Conservation (phyloP, 2,329 filamentous ascomycete species). For the Trichoderma hamatum region DNA sequence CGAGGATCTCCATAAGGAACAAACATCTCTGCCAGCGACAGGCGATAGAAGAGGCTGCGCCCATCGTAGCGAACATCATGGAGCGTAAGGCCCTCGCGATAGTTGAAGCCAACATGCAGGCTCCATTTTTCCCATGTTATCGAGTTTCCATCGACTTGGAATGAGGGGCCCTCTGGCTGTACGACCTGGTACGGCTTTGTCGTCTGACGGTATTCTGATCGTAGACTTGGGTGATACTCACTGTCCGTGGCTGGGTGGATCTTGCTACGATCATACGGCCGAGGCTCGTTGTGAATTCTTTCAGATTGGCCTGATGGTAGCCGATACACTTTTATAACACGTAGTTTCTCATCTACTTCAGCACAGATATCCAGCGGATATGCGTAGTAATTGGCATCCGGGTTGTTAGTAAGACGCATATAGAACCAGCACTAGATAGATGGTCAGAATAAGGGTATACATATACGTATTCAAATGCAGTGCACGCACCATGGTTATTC, state of each 20-base stretch:
- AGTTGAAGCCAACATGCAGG: conserved; percentile 70
- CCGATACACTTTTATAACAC: conserved; percentile 59
- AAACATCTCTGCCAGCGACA: conserved; percentile 70
- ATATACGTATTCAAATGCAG: conserved; percentile 28
- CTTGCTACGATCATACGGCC: conserved; percentile 48
- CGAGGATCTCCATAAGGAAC: conserved; percentile 70
- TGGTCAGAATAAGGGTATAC: conserved; percentile 27
- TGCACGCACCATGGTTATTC: conserved; percentile 51
- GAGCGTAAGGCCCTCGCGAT: conserved; percentile 69
- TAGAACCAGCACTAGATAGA: conserved; percentile 35
- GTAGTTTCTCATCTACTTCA: conserved; percentile 58
- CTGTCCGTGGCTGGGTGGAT: conserved; percentile 46
- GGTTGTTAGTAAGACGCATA: conserved; percentile 32
- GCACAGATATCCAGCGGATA: conserved; percentile 62
- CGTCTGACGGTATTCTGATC: conserved; percentile 54
- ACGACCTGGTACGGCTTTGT: conserved; percentile 72
- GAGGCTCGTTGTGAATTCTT: conserved; percentile 49
- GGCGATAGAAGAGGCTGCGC: conserved; percentile 66
- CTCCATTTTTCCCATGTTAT: conserved; percentile 69
- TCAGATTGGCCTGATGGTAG: conserved; percentile 35
- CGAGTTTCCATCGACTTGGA: conserved; percentile 56
- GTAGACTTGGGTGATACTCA: conserved; percentile 55
- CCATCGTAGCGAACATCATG: conserved; percentile 71
- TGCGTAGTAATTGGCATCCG: conserved; percentile 64
- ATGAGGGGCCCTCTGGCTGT: conserved; percentile 70